Base-by-base conservation (phyloP, 768 basidiomycete species). In the Lactarius akahatsu region DNA sequence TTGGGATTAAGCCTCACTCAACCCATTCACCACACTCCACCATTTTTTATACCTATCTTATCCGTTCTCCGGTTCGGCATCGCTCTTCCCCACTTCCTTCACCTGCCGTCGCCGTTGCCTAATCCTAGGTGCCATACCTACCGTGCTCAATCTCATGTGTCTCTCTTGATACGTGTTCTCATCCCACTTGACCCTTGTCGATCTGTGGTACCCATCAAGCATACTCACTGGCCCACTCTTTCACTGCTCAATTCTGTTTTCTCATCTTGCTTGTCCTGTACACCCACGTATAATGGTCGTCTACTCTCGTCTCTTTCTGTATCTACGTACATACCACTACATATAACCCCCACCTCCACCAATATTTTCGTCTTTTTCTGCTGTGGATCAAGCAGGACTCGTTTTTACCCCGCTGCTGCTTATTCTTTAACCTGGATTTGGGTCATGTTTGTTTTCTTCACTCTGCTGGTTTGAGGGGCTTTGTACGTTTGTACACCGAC, bases 401-500 rank as follows among this genome's bases (percentile, higher is more conserved):
- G 26, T 66, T 41, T 57, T 52, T 57, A 50, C 32, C 36, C 34
- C 43, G 10, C 47, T 26, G 28, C 13, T 41, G 28, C 38, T 64
- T 38, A 40, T 50, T 32, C 18, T 15, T 55, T 18, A 41, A 26
- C 38, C 9, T 55, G 26, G 30, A 36, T 57, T 30, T 34, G 28
- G 56, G 40, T 59, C 36, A 54, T 59, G 34, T 59, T 36, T 34
- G 34, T 34, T 18, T 18, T 47, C 34, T 57, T 56, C 59, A 32
- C 20, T 66, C 10, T 26, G 7, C 66, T 45, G 52, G 30, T 30
- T 59, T 74, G 16, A 65, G 68, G 63, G 77, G 76, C 66, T 57
- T 32, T 65, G 60, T 57, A 45, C 15, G 23, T 50, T 50, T 52
- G 50, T 52, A 26, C 50, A 52, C 11, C 50, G 6, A 52, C 11